A percentile compares a stretch with the other conserved stretches of the same genome.
Conservation (phyloP, 1,284 basidiomycete species). For the Tausonia pullulans region DNA sequence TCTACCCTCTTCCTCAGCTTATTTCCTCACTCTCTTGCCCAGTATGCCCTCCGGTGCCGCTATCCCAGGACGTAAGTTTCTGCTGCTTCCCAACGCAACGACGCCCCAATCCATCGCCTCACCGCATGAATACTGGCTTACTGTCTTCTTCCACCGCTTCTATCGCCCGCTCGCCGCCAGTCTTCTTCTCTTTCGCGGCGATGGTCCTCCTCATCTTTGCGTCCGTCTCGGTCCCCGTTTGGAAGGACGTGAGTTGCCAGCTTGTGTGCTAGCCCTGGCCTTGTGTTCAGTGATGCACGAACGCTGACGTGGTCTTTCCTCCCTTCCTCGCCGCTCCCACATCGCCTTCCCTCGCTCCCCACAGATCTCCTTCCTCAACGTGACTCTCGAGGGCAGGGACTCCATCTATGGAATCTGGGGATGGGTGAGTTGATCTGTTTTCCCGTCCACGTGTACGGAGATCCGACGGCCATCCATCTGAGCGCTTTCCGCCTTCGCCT, state of each 20-base stretch:
- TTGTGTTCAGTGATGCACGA: too few species aligned
- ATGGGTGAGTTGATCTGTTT: background rate
- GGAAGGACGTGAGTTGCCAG: background rate
- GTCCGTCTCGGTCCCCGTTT: constrained; percentile 9
- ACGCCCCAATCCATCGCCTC: too few species aligned
- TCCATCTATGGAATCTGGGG: constrained; percentile 13
- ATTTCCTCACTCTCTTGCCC: too few species aligned
- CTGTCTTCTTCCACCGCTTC: too few species aligned
- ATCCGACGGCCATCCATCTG: background rate
- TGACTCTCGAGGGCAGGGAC: background rate
- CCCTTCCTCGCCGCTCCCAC: background rate
- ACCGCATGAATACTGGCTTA: too few species aligned
- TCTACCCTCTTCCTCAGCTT: too few species aligned
- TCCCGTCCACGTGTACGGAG: too few species aligned
- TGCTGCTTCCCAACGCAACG: too few species aligned
- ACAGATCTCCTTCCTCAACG: constrained; percentile 1
- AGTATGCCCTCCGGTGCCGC: too few species aligned
- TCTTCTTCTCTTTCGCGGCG: constrained; percentile 15
- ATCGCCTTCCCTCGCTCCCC: background rate
- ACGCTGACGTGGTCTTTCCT: background rate
- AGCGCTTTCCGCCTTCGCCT: background rate
- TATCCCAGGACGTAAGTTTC: too few species aligned
- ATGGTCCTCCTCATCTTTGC: constrained; percentile 8
- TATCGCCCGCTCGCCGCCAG: background rate
- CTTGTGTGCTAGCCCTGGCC: too few species aligned